phyloP scores from a whole-genome alignment of 768 basidiomycete species.

The Tricholoma terreum region DNA sequence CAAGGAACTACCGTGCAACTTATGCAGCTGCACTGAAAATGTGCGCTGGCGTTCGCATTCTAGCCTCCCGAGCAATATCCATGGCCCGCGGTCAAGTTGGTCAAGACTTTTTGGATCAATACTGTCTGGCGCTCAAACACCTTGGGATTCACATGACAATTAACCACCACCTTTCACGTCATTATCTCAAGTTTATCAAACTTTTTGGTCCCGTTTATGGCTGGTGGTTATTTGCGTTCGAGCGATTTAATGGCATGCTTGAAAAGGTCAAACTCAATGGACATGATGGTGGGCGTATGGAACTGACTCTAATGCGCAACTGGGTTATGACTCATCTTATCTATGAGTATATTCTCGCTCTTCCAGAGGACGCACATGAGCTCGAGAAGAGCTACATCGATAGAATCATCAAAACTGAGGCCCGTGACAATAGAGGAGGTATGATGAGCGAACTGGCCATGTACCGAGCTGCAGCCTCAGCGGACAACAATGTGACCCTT shows the following conservation, averaged over 20 bases:
- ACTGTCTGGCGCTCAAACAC: constrained; percentile 7
- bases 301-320: constrained; percentile 26
- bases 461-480: constrained; percentile 16
- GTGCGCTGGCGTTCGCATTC: constrained; percentile 16
- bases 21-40: constrained; percentile 16
- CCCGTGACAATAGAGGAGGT: constrained; percentile 7
- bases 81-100: constrained; percentile 20
- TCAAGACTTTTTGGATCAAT: constrained; percentile 20
- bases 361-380: constrained; percentile 4
- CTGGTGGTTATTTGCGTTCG: constrained; percentile 36
- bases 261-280: constrained; percentile 27
- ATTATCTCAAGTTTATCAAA: constrained; percentile 18
- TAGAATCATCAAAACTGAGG: constrained; percentile 12
- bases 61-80: constrained; percentile 17
- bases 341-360: constrained; percentile 11
- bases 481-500: constrained; percentile 4
- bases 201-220: too few relatives aligned
- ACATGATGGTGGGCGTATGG: too few relatives aligned
- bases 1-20: constrained; percentile 6
- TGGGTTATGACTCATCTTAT: constrained; percentile 27
- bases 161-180: constrained; percentile 29
- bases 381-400: constrained; percentile 7
- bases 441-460: constrained; percentile 22
- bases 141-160: constrained; percentile 17
- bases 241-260: constrained; percentile 32